phyloP scores from a whole-genome alignment of 768 basidiomycete species.

The Mycena filopes region DNA sequence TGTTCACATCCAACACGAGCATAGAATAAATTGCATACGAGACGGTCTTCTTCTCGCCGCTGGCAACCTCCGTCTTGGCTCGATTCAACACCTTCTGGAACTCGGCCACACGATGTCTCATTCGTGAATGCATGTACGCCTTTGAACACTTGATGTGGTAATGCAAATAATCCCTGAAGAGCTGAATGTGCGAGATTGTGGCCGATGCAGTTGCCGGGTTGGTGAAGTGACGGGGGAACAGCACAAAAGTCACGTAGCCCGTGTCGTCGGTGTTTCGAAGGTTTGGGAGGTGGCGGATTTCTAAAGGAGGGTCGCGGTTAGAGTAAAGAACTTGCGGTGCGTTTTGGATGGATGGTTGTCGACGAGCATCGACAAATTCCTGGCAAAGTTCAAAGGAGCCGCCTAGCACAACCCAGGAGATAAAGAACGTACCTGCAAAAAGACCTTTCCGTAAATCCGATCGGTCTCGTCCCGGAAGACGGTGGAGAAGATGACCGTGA shows the following conservation, averaged over 20 bases:
- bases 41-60: slow-evolving; percentile 89
- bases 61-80: slow-evolving; percentile 91
- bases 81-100: slow-evolving; percentile 97
- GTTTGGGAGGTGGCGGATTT: slow-evolving; percentile 88
- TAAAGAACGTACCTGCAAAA: slow-evolving; percentile 78
- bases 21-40: slow-evolving; percentile 64
- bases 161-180: slow-evolving; percentile 99
- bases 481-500: slow-evolving; percentile 97
- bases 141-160: slow-evolving; percentile 99
- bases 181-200: slow-evolving; percentile 94
- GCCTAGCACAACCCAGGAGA: not conserved
- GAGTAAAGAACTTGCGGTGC: slow-evolving; percentile 98
- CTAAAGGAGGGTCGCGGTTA: slow-evolving; percentile 95
- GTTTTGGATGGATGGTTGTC: slow-evolving; percentile 91
- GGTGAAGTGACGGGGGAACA: slow-evolving; percentile 95
- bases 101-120: slow-evolving; percentile 93
- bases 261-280: slow-evolving; percentile 87
- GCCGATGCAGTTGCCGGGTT: slow-evolving; percentile 72
- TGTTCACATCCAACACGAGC: not conserved
- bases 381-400: slow-evolving; percentile 41
- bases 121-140: slow-evolving; percentile 98
- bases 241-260: slow-evolving; percentile 97
- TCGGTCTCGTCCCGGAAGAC: slow-evolving; percentile 98
- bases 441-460: slow-evolving; percentile 96
- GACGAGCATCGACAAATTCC: slow-evolving; percentile 99